Conservation (phyloP, 192 early-diverging fungal species). For the Backusella mclennaniae region DNA sequence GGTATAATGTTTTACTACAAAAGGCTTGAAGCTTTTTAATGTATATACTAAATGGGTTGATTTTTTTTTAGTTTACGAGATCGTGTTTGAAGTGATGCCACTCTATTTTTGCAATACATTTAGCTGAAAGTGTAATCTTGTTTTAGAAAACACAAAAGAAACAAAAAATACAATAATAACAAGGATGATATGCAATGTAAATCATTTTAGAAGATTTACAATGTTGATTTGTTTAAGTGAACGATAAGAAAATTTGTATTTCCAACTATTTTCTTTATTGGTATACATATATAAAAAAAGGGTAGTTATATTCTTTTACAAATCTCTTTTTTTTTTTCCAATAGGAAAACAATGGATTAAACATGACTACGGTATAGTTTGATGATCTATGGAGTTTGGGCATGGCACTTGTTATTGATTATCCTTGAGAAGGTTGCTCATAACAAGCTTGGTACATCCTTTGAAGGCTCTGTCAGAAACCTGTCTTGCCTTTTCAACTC, state of each 20-base stretch:
- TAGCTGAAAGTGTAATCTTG: no score
- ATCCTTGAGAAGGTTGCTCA: background rate
- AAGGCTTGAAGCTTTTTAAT: background rate
- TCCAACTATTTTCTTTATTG: background rate
- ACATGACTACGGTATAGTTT: background rate
- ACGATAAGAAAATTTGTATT: background rate
- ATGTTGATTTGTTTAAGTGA: background rate
- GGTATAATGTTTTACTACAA: background rate
- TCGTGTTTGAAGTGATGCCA: no score
- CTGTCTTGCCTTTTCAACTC: background rate
- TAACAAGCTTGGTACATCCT: background rate
- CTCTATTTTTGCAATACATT: no score
- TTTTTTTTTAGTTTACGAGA: background rate
- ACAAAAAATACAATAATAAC: no score
- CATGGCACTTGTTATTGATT: background rate
- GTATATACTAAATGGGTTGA: no score
- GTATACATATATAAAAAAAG: background rate
- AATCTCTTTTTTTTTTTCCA: background rate
- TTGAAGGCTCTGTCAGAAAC: background rate
- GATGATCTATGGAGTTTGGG: background rate
- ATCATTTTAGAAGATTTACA: background rate
- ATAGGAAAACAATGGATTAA: background rate
- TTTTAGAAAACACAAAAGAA: no score
- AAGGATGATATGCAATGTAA: background rate
- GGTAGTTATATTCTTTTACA: background rate